These are phyloP conservation scores for Rauvolfia tetraphylla DNA, from an alignment of 257 asterid species.

Conservation along the genomic window DNA sequence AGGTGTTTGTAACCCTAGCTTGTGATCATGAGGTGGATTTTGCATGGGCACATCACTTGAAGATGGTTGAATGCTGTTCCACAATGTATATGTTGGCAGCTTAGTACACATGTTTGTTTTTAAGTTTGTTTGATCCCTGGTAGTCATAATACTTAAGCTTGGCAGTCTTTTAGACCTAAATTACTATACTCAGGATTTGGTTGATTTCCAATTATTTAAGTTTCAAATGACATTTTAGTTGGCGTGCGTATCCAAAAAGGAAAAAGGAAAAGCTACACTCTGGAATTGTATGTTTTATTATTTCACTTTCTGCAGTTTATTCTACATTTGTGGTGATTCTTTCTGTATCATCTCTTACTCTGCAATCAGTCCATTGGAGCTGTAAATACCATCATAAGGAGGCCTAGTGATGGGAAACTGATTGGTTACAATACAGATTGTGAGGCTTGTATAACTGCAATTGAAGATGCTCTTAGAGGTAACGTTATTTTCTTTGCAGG, in stretches of 20 bases:
- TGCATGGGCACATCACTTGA: background rate
- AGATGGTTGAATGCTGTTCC: background rate
- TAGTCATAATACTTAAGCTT: background rate
- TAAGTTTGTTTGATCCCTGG: background rate
- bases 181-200: no score
- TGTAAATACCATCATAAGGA: constrained; percentile 60
- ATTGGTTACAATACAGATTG: constrained; percentile 75
- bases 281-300: constrained; percentile 3
- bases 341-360: constrained; percentile 10
- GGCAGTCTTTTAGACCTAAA: background rate
- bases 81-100: background rate
- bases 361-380: constrained; percentile 58
- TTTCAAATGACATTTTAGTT: background rate
- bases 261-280: background rate
- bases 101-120: background rate
- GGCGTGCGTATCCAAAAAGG: background rate
- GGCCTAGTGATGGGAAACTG: constrained; percentile 52
- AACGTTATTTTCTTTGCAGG: background rate
- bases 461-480: constrained; percentile 66
- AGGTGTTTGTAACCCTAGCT: background rate
- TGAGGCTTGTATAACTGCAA: constrained; percentile 62
- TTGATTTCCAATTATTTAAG: background rate
- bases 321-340: constrained; percentile 2
- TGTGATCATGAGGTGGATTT: background rate
- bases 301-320: constrained; percentile 9